phyloP scores from a whole-genome alignment of 2,329 filamentous ascomycete species.

The Scedosporium apiospermum region DNA sequence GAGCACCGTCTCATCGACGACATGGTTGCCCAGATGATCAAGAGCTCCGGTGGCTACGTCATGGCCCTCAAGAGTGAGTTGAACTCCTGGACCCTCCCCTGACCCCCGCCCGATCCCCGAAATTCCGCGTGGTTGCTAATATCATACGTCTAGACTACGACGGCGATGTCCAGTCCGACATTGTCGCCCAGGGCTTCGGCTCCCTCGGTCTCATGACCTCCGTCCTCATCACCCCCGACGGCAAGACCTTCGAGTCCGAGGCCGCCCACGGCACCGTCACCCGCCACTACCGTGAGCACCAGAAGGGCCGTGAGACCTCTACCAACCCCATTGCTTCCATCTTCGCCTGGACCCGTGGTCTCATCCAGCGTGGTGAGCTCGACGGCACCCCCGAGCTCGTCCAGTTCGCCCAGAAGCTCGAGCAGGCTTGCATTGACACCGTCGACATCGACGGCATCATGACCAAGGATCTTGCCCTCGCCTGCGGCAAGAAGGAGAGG shows the following conservation, averaged over 20 bases:
- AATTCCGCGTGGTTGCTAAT: constrained; percentile 4
- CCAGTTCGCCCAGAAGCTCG: constrained; percentile 81
- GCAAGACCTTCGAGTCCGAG: constrained; percentile 95
- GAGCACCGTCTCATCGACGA: constrained; percentile 99
- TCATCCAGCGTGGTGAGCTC: constrained; percentile 85
- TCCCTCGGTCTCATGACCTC: constrained; percentile 98
- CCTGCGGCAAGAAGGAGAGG: constrained; percentile 78
- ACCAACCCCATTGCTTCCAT: constrained; percentile 99
- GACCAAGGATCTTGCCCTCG: constrained; percentile 98
- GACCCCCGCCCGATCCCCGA: background rate
- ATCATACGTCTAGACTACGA: constrained; percentile 66
- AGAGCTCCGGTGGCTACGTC: constrained; percentile 91
- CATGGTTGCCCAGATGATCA: constrained; percentile 99
- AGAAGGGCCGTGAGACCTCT: constrained; percentile 93
- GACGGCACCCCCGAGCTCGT: constrained; percentile 89
- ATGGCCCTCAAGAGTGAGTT: constrained; percentile 94
- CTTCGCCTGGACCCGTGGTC: constrained; percentile 96
- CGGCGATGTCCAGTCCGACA: constrained; percentile 96
- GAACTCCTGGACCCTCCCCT: no score
- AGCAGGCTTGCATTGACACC: constrained; percentile 88
- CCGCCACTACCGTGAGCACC: constrained; percentile 96
- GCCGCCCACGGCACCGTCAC: constrained; percentile 97
- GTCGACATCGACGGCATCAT: constrained; percentile 92
- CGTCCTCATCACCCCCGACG: constrained; percentile 90
- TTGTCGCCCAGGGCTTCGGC: constrained; percentile 96